Conservation (phyloP, 2,329 filamentous ascomycete genomes). For the Rutstroemia sp. region DNA sequence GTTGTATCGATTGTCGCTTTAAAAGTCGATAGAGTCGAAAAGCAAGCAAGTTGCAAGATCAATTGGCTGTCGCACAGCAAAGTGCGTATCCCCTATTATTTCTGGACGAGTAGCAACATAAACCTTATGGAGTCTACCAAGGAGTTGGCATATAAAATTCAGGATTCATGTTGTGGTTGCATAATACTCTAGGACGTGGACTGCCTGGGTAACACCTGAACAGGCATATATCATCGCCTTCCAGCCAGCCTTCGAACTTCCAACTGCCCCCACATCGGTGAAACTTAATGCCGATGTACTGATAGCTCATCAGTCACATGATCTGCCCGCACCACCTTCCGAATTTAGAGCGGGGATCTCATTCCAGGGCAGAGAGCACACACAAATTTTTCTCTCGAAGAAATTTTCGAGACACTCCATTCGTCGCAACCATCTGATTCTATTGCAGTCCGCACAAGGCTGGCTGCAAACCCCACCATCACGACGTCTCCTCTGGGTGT, state of each 20-base stretch:
- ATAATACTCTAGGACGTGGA: background rate
- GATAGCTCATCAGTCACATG: background rate
- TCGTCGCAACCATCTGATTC: background rate
- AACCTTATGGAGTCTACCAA: background rate
- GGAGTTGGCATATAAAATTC: background rate
- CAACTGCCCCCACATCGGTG: background rate
- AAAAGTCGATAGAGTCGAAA: no score
- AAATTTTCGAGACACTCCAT: background rate
- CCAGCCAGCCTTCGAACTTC: background rate
- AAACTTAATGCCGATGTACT: background rate
- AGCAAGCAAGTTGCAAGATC: background rate
- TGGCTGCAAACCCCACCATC: conserved; percentile 15
- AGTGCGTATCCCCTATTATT: background rate
- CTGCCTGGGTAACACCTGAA: background rate
- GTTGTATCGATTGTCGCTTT: background rate
- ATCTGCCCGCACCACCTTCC: background rate
- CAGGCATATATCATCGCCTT: background rate
- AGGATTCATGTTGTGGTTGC: background rate
- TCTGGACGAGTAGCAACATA: background rate
- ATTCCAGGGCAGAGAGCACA: background rate
- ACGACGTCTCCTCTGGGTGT: conserved; percentile 26
- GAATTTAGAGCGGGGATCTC: background rate
- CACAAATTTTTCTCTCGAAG: background rate
- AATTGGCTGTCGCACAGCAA: background rate
- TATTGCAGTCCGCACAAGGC: conserved; percentile 16